Conservation (phyloP, 345 rosid genomes). For the Eucalyptus lansdowneana region DNA sequence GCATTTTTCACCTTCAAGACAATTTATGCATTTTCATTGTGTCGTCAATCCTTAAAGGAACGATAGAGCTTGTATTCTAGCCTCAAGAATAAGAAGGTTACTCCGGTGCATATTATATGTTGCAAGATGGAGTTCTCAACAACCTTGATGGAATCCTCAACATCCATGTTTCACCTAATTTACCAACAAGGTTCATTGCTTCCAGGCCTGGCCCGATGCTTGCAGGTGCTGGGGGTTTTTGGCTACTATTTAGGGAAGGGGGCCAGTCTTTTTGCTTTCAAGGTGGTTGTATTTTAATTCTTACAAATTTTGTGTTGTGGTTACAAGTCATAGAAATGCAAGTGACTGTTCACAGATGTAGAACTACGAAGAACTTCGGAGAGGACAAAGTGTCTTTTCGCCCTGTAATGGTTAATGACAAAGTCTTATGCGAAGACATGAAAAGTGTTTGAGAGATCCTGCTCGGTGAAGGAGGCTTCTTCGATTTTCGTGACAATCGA, state of each 20-base stretch:
- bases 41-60: slow-evolving; percentile 23
- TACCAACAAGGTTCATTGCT: slow-evolving; percentile 33
- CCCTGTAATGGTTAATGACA: slow-evolving; percentile 43
- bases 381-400: slow-evolving; percentile 22
- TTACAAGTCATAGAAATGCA: too few relatives aligned
- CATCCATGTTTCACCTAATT: slow-evolving; percentile 28
- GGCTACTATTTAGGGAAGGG: slow-evolving; percentile 40
- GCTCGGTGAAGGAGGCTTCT: slow-evolving; percentile 30
- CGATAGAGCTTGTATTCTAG: slow-evolving; percentile 62
- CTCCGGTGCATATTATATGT: slow-evolving; percentile 54
- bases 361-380: slow-evolving; percentile 30
- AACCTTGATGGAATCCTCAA: slow-evolving; percentile 41
- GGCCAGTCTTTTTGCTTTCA: background rate
- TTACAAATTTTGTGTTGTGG: too few relatives aligned
- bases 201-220: slow-evolving; percentile 25
- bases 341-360: slow-evolving; percentile 44
- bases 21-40: background rate
- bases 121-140: slow-evolving; percentile 39
- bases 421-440: slow-evolving; percentile 30
- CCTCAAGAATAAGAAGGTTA: slow-evolving; percentile 55
- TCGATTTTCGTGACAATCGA: slow-evolving; percentile 35
- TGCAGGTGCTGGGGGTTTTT: slow-evolving; percentile 41
- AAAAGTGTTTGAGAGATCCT: slow-evolving; percentile 34
- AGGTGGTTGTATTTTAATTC: too few relatives aligned
- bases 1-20: background rate